These are phyloP conservation scores for Penicillium sp. DNA, from an alignment of 2,329 filamentous ascomycete genomes.

Conservation along the genomic window DNA sequence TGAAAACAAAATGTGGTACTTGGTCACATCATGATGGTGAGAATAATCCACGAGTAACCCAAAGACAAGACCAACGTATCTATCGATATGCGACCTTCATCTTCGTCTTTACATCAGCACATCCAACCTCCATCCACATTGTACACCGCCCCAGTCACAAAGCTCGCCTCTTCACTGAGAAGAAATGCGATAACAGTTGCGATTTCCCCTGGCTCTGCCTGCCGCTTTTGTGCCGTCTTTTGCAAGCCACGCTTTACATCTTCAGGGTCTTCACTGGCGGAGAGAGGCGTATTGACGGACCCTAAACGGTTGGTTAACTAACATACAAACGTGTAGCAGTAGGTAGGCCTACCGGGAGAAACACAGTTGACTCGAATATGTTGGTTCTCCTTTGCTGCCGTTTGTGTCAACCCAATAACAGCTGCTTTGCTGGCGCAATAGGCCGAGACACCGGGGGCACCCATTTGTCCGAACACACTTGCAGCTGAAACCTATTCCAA, in stretches of 20 bases:
- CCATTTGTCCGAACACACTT: slow-evolving; percentile 15
- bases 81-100: too few relatives aligned
- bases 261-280: slow-evolving; percentile 9
- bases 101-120: not conserved
- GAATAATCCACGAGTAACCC: too few relatives aligned
- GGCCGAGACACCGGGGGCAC: slow-evolving; percentile 26
- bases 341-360: slow-evolving; percentile 6
- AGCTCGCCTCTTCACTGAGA: slow-evolving; percentile 11
- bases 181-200: slow-evolving; percentile 14
- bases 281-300: slow-evolving; percentile 14
- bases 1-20: too few relatives aligned
- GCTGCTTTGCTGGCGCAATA: slow-evolving; percentile 47
- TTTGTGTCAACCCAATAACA: slow-evolving; percentile 45
- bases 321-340: not conserved
- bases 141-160: slow-evolving; percentile 16
- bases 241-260: slow-evolving; percentile 13
- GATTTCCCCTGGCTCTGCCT: slow-evolving; percentile 14
- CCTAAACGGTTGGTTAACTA: not conserved
- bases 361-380: slow-evolving; percentile 36
- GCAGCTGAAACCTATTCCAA: slow-evolving; percentile 10
- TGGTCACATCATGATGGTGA: too few relatives aligned
- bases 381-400: slow-evolving; percentile 35
- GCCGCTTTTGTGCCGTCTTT: slow-evolving; percentile 11
- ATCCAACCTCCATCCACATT: slow-evolving; percentile 17
- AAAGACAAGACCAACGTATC: too few relatives aligned